phyloP scores from a whole-genome alignment of 1,284 basidiomycete species.

The Flammula alnicola region DNA sequence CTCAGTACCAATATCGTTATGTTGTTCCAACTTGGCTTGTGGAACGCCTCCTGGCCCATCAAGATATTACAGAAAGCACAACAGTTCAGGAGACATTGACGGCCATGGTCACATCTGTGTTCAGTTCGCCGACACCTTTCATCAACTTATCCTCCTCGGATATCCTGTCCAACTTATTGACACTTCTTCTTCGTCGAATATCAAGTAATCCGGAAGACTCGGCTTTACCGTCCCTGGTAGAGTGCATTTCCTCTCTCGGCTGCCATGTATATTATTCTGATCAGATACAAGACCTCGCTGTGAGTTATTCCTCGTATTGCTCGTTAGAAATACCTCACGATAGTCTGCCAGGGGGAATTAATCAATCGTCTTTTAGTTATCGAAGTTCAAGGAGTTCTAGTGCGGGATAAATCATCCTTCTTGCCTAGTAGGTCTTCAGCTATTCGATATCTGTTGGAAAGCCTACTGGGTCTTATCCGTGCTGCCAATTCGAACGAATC shows the following conservation, averaged over 20 bases:
- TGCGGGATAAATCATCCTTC: constrained; percentile 47
- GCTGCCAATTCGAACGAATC: constrained; percentile 59
- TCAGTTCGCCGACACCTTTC: constrained; percentile 82
- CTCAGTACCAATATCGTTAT: constrained; percentile 92
- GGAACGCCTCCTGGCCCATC: constrained; percentile 76
- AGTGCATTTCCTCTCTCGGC: constrained; percentile 84
- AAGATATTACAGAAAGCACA: constrained; percentile 58
- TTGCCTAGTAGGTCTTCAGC: constrained; percentile 65
- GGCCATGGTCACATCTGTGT: constrained; percentile 83
- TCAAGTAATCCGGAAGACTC: constrained; percentile 68
- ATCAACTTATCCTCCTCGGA: constrained; percentile 93
- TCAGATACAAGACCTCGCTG: constrained; percentile 92
- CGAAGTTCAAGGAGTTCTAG: constrained; percentile 64
- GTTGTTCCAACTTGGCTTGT: constrained; percentile 86
- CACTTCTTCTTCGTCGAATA: constrained; percentile 75
- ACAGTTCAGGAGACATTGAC: constrained; percentile 73
- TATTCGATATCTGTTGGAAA: constrained; percentile 75
- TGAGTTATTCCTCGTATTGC: constrained; percentile 30
- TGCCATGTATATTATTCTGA: constrained; percentile 95
- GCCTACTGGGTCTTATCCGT: constrained; percentile 73
- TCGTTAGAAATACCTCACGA: constrained; percentile 5
- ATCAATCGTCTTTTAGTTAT: constrained; percentile 76
- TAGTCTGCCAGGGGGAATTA: constrained; percentile 64
- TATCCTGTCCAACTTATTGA: constrained; percentile 79
- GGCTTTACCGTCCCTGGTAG: constrained; percentile 73